Conservation (phyloP, 1,139 yeast species). For the Pichia kudriavzevii region DNA sequence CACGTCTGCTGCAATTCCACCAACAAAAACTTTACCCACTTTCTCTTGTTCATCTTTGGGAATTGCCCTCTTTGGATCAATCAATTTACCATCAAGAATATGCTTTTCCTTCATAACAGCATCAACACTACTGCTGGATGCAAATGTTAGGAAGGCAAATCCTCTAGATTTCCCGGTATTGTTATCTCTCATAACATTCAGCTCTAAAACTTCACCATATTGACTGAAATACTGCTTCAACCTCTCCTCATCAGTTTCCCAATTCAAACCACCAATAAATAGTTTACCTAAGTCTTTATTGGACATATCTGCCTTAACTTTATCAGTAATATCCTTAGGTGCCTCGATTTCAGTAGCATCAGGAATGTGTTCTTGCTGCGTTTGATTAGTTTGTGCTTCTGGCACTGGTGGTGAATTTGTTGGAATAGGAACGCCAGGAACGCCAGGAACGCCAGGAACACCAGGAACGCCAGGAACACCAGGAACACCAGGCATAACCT, state of each 20-base stretch:
- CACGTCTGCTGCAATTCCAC: constrained; percentile 95
- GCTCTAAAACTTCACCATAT: constrained; percentile 84
- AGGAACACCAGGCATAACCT: constrained; percentile 1
- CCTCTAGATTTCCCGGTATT: constrained; percentile 93
- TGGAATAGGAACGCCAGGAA: constrained; percentile 22
- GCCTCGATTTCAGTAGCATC: constrained; percentile 15
- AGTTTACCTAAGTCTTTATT: constrained; percentile 66
- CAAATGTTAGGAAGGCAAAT: constrained; percentile 89
- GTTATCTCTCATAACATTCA: constrained; percentile 90
- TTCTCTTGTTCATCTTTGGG: constrained; percentile 98
- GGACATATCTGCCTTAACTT: constrained; percentile 24
- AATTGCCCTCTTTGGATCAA: constrained; percentile 96
- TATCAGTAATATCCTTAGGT: constrained; percentile 18
- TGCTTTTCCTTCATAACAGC: constrained; percentile 85
- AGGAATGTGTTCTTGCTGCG: constrained; percentile 10
- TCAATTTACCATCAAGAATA: constrained; percentile 89
- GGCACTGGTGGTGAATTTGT: constrained; percentile 6
- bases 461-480: neutral
- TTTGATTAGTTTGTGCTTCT: constrained; percentile 3
- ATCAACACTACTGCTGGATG: constrained; percentile 74
- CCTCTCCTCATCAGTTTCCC: constrained; percentile 94
- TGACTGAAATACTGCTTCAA: constrained; percentile 76
- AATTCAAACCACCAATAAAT: constrained; percentile 96
- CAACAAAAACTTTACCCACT: constrained; percentile 95
- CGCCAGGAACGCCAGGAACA: neutral